phyloP scores from a whole-genome alignment of 2,329 filamentous ascomycete genomes.

The Bipolaris victoriae region DNA sequence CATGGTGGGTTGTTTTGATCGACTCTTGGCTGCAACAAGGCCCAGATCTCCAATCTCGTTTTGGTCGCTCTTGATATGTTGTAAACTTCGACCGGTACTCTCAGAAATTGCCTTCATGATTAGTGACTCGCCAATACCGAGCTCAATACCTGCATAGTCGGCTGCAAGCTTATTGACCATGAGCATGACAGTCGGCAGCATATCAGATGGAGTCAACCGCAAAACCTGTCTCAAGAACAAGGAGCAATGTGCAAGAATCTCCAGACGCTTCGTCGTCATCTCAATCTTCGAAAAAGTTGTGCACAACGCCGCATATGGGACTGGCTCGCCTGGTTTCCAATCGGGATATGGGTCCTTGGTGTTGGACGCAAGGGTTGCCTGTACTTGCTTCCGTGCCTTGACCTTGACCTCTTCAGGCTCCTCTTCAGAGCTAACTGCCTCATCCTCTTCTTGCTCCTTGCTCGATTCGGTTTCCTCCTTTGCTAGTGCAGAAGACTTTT shows the following conservation, averaged over 20 bases:
- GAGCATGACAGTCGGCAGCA: conserved; percentile 85
- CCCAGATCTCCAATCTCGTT: conserved; percentile 92
- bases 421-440: conserved; percentile 60
- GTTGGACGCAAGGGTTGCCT: conserved; percentile 72
- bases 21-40: conserved; percentile 91
- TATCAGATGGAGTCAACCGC: conserved; percentile 83
- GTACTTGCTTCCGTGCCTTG: conserved; percentile 80
- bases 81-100: conserved; percentile 83
- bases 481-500: conserved; percentile 30
- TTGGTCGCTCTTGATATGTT: conserved; percentile 93
- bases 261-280: conserved; percentile 87
- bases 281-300: conserved; percentile 94
- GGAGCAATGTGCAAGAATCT: conserved; percentile 88
- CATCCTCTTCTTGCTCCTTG: conserved; percentile 49
- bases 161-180: conserved; percentile 99
- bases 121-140: conserved; percentile 96
- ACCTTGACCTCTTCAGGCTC: conserved; percentile 73
- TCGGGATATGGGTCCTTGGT: conserved; percentile 88
- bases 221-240: conserved; percentile 94
- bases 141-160: conserved; percentile 93
- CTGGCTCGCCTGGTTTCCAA: conserved; percentile 86
- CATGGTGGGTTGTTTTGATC: conserved; percentile 95
- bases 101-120: conserved; percentile 99
- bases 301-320: conserved; percentile 93
- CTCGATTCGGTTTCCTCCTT: conserved; percentile 32